Conservation (phyloP, 495 filamentous ascomycete genomes). For the Hypoxylon perforatum region DNA sequence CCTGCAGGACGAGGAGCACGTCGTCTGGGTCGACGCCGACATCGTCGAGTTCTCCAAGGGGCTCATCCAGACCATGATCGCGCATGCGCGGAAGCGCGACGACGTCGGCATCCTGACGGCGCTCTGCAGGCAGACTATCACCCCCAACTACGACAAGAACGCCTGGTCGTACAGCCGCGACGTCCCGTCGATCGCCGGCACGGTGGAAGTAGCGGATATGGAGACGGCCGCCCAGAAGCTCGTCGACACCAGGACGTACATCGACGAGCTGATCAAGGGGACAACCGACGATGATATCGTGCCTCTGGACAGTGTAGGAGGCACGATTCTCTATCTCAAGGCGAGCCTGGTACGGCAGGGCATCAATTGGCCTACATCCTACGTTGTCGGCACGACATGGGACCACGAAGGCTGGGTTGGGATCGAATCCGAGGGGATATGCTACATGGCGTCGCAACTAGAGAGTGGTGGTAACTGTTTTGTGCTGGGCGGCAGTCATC, state of each 20-base stretch:
- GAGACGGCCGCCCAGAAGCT: conserved; percentile 52
- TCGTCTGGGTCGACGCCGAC: conserved; percentile 41
- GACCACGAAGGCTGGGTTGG: conserved; percentile 39
- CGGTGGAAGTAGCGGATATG: conserved; percentile 53
- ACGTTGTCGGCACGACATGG: conserved; percentile 38
- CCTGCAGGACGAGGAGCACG: conserved; percentile 35
- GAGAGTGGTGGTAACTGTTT: conserved; percentile 36
- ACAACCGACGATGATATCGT: conserved; percentile 35
- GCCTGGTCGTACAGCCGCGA: conserved; percentile 30
- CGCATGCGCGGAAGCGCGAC: conserved; percentile 18
- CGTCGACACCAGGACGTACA: conserved; percentile 24
- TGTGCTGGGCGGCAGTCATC: conserved; percentile 35
- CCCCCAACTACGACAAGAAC: conserved; percentile 40
- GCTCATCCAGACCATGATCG: conserved; percentile 37
- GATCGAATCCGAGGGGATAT: conserved; percentile 34
- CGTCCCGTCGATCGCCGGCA: conserved; percentile 50
- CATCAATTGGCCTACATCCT: conserved; percentile 32
- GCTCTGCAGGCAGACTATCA: conserved; percentile 35
- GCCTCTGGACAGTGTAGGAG: conserved; percentile 36
- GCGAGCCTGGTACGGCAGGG: conserved; percentile 34
- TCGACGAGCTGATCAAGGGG: conserved; percentile 36
- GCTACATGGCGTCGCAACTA: conserved; percentile 33
- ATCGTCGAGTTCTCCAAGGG: conserved; percentile 33
- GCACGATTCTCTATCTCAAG: conserved; percentile 32
- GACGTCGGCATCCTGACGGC: conserved; percentile 38